A percentile compares a stretch with the other conserved stretches of the same genome.
Conservation (phyloP, 2,329 filamentous ascomycete genomes). For the Uncinocarpus reesii region DNA sequence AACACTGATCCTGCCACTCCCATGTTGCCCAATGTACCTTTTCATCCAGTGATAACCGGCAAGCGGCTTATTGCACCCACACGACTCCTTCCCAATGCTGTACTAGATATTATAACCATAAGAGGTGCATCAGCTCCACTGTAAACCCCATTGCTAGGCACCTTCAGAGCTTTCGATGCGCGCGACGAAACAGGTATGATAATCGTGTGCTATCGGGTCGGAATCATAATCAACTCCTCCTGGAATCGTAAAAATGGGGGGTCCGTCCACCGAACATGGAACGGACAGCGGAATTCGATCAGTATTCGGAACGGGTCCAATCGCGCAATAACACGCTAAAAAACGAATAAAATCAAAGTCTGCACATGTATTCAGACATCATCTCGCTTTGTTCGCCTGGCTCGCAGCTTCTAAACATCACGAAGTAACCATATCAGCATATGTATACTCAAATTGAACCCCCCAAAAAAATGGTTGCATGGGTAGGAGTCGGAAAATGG, state of each 20-base stretch:
- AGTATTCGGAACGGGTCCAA: too few relatives aligned
- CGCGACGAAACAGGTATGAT: too few relatives aligned
- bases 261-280: too few relatives aligned
- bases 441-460: constrained; percentile 9
- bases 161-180: background rate
- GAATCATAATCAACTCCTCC: too few relatives aligned
- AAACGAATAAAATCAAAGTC: background rate
- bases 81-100: background rate
- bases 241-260: too few relatives aligned
- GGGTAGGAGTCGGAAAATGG: too few relatives aligned
- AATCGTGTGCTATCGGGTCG: too few relatives aligned
- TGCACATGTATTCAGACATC: constrained; percentile 19
- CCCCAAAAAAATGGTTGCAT: background rate
- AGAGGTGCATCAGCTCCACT: background rate
- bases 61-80: too few relatives aligned
- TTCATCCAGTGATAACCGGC: too few relatives aligned
- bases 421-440: background rate
- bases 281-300: too few relatives aligned
- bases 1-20: too few relatives aligned
- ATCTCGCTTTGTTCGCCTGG: constrained; percentile 42
- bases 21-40: too few relatives aligned
- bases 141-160: background rate
- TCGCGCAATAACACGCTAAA: background rate
- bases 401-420: constrained; percentile 38
- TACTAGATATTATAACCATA: background rate